These are phyloP conservation scores for Ascochyta clinopodiicola DNA, from an alignment of 2,329 filamentous ascomycete genomes.

Conservation along the genomic window DNA sequence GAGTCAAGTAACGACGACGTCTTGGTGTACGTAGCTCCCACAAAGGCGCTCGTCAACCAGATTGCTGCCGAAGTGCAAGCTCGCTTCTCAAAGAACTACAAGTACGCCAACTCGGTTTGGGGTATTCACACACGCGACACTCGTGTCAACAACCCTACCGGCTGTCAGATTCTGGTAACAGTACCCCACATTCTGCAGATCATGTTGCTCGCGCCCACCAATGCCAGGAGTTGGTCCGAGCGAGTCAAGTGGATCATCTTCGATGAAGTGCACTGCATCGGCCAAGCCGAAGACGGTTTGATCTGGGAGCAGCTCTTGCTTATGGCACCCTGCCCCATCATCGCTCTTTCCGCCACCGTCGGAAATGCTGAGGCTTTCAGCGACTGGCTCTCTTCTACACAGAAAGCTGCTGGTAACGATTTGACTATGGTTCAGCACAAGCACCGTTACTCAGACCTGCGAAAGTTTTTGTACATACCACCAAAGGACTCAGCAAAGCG, in stretches of 20 bases:
- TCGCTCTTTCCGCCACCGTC: conserved; percentile 80
- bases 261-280: conserved; percentile 82
- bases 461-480: conserved; percentile 73
- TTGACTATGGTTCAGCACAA: conserved; percentile 72
- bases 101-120: conserved; percentile 72
- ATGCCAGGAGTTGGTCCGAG: conserved; percentile 72
- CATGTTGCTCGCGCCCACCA: conserved; percentile 70
- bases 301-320: conserved; percentile 81
- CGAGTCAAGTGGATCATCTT: conserved; percentile 79
- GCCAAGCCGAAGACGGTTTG: conserved; percentile 75
- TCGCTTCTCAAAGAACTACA: conserved; percentile 72
- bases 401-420: conserved; percentile 67
- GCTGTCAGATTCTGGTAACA: conserved; percentile 78
- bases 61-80: conserved; percentile 81
- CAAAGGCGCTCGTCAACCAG: conserved; percentile 83
- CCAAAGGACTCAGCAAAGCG: conserved; percentile 48
- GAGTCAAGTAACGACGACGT: conserved; percentile 72
- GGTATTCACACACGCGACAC: conserved; percentile 79
- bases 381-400: conserved; percentile 70
- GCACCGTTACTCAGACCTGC: conserved; percentile 75
- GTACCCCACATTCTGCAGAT: conserved; percentile 81
- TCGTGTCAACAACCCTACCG: conserved; percentile 73
- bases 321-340: conserved; percentile 76
- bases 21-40: conserved; percentile 80
- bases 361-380: conserved; percentile 76